These are phyloP conservation scores for Chaetomium strumarium DNA, from an alignment of 2,329 filamentous ascomycete species.

Conservation along the genomic window DNA sequence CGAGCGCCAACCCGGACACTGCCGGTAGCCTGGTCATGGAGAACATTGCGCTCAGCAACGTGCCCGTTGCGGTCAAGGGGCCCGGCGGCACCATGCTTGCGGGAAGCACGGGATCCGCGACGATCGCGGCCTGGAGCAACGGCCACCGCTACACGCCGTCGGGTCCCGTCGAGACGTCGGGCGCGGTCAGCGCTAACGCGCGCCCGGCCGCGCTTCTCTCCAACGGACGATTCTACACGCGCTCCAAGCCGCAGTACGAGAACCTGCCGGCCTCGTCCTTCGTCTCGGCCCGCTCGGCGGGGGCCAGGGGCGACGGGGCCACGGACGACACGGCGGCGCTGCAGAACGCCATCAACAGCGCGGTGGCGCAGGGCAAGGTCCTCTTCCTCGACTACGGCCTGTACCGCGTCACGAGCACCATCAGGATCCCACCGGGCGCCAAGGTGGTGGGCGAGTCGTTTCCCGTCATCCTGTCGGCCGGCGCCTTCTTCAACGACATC, in stretches of 20 bases:
- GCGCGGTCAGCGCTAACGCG: conserved; percentile 38
- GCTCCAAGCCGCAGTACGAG: conserved; percentile 69
- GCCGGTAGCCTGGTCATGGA: conserved; percentile 55
- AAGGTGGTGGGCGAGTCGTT: conserved; percentile 54
- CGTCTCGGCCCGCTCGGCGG: conserved; percentile 38
- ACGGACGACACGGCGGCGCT: conserved; percentile 56
- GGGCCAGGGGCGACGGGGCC: conserved; percentile 44
- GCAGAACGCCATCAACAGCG: conserved; percentile 49
- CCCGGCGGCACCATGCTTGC: conserved; percentile 42
- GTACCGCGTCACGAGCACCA: conserved; percentile 45
- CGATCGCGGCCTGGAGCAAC: conserved; percentile 59
- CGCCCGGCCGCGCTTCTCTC: conserved; percentile 49
- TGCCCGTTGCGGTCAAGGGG: conserved; percentile 36
- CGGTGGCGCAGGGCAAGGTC: conserved; percentile 43
- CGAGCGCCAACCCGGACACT: conserved; percentile 33
- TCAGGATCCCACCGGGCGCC: conserved; percentile 40
- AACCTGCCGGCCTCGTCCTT: conserved; percentile 50
- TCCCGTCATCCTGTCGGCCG: conserved; percentile 48
- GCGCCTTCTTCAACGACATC: conserved; percentile 51
- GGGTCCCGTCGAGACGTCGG: conserved; percentile 41
- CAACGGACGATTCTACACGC: conserved; percentile 47
- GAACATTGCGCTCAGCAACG: conserved; percentile 36
- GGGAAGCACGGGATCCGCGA: conserved; percentile 45
- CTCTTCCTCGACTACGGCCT: conserved; percentile 52
- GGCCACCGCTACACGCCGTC: conserved; percentile 55